Evolutionary conservation across 177 flowering plant genomes (phyloP).

Genomic region (Tripterygium wilfordii): DNA sequence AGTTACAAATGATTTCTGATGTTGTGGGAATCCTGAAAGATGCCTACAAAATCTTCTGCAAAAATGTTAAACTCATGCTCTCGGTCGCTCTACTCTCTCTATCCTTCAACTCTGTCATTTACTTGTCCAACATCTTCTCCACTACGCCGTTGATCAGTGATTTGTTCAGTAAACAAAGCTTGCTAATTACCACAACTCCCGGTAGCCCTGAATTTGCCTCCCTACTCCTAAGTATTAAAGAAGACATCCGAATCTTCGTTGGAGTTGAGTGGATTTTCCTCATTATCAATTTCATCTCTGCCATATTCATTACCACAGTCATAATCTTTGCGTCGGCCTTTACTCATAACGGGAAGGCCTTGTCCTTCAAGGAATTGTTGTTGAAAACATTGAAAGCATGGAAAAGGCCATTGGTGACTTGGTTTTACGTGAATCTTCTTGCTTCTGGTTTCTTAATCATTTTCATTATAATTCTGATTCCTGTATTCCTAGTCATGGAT

Average conservation of each 20-base stretch:
- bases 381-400: slow-evolving; percentile 5
- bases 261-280: slow-evolving; percentile 8
- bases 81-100: neutral
- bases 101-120: neutral
- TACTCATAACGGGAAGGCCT: neutral
- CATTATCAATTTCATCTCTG: slow-evolving; percentile 2
- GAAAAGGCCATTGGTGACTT: slow-evolving; percentile 23
- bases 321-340: slow-evolving; percentile 19
- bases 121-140: slow-evolving; percentile 2
- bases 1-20: neutral
- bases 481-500: neutral
- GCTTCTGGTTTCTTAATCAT: slow-evolving; percentile 12
- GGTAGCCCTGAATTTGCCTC: slow-evolving; percentile 10
- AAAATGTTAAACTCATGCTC: slow-evolving; percentile 10
- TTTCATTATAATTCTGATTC: slow-evolving; percentile 1
- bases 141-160: neutral
- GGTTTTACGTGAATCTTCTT: slow-evolving; percentile 19
- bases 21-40: neutral
- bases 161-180: neutral
- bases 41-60: slow-evolving; percentile 1
- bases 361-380: slow-evolving; percentile 11
- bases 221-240: slow-evolving; percentile 1
- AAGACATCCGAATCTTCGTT: slow-evolving; percentile 5
- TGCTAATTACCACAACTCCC: neutral
- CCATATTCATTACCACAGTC: slow-evolving; percentile 5